Percentiles rank a stretch among this genome's conserved stretches.
Evolutionary conservation across 169 alveolate genomes (phyloP).

Genomic region (Plasmodium inui): DNA sequence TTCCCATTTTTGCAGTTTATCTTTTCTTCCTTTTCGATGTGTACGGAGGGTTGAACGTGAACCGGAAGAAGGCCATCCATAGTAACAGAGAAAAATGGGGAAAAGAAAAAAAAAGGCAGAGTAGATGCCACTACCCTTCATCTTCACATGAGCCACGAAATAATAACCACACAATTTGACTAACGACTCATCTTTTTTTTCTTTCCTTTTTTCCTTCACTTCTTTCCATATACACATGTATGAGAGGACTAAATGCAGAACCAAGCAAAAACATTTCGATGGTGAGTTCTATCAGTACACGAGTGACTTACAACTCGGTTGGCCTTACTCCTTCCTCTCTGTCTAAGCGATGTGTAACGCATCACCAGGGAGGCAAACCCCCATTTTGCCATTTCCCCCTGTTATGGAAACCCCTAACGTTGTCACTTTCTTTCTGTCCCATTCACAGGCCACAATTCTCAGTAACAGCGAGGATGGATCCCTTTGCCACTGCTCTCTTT

Average conservation of each 20-base stretch:
- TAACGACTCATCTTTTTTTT: neutral
- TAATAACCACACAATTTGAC: neutral
- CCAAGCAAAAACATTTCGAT: conserved; percentile 2
- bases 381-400: neutral
- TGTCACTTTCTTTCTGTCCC: neutral
- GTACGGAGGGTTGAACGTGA: neutral
- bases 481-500: conserved; percentile 7
- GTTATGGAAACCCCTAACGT: neutral
- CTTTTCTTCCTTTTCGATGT: neutral
- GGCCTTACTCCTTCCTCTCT: neutral
- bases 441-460: neutral
- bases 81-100: neutral
- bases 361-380: neutral
- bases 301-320: neutral
- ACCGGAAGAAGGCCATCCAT: neutral
- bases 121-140: neutral
- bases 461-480: neutral
- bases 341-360: neutral
- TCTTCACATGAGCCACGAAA: neutral
- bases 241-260: conserved; percentile 34
- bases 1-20: neutral
- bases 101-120: neutral
- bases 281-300: neutral
- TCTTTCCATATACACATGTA: conserved; percentile 21
- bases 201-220: neutral